Conservation (phyloP, 2,329 filamentous ascomycete species). For the Zalaria obscura region DNA sequence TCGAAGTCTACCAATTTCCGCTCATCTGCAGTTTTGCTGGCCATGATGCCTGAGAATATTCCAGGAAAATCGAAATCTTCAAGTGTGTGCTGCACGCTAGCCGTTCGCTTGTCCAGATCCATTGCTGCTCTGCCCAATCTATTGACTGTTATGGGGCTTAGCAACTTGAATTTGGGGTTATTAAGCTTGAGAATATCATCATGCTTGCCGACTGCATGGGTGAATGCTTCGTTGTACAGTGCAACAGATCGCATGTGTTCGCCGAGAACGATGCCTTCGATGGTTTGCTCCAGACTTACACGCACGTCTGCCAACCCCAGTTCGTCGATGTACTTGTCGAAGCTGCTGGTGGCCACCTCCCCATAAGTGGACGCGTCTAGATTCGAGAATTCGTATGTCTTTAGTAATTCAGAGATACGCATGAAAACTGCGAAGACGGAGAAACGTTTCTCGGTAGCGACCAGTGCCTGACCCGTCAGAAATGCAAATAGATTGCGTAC, state of each 20-base stretch:
- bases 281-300: constrained; percentile 69
- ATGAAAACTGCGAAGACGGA: constrained; percentile 47
- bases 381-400: constrained; percentile 46
- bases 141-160: constrained; percentile 58
- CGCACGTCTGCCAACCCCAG: constrained; percentile 66
- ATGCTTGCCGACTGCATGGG: constrained; percentile 77
- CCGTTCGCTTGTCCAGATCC: constrained; percentile 60
- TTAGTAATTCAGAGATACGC: constrained; percentile 42
- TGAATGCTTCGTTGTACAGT: constrained; percentile 83
- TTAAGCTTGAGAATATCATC: constrained; percentile 57
- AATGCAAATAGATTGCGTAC: constrained; percentile 53
- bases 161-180: constrained; percentile 53
- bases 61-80: constrained; percentile 84
- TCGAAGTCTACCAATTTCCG: constrained; percentile 71
- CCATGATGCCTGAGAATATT: constrained; percentile 76
- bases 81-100: constrained; percentile 57
- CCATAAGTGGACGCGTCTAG: constrained; percentile 50
- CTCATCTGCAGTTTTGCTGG: constrained; percentile 64
- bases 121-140: constrained; percentile 71
- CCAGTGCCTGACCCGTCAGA: constrained; percentile 44
- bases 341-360: constrained; percentile 48
- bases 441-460: constrained; percentile 41
- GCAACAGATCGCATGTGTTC: constrained; percentile 71
- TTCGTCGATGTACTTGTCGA: constrained; percentile 64
- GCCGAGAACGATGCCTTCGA: constrained; percentile 78